Base-by-base conservation (phyloP, 192 early-diverging fungal species). In the Entomortierella chlamydospora region DNA sequence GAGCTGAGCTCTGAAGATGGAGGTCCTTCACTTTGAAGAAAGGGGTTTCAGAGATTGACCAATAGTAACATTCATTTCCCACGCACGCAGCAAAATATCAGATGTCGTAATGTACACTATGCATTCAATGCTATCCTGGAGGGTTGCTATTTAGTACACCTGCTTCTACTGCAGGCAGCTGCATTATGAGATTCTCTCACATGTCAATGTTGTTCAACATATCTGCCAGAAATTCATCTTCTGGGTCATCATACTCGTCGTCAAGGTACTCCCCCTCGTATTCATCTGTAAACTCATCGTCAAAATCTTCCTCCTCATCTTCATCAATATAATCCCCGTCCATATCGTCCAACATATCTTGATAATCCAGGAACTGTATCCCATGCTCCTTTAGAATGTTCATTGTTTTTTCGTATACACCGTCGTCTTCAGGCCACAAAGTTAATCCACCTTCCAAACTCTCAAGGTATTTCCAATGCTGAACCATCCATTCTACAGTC, bases 401-500 rank as follows among this genome's bases (percentile, higher is more conserved):
- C 23, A 54, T 28, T 23, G 26, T 25, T 20, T 54, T 45, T 15
- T 51, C 28, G 26, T 7, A 17, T 26, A 20, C 45, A 30, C 4
- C 47, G 17, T 63, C 61, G 0, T 30, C 45, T 15, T 33, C n/a
- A 31, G n/a, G 1, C 30, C 20, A 1, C 54, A 45, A 30, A 39
- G 28, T 23, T 29, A 25, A 30, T 23, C 4, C 6, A 23, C 68
- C 68, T 26, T 70, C 68, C 39, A 71, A 49, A 18, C 49, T 51
- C 55, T 67, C 64, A 37, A 74, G 41, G 0, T 20, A 17, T 18
- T n/a, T 50, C 72, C 72, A 74, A 13, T 66, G 37, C 12, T 54
- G 20, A 29, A 74, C 29, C 29, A 74, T 67, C 72, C 72, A 74
- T 25, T 51, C 33, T 12, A 66, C 58, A 1, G 26, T 50, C 12